phyloP scores from a whole-genome alignment of 2,329 filamentous ascomycete species.

The Scortechinia acanthostroma region DNA sequence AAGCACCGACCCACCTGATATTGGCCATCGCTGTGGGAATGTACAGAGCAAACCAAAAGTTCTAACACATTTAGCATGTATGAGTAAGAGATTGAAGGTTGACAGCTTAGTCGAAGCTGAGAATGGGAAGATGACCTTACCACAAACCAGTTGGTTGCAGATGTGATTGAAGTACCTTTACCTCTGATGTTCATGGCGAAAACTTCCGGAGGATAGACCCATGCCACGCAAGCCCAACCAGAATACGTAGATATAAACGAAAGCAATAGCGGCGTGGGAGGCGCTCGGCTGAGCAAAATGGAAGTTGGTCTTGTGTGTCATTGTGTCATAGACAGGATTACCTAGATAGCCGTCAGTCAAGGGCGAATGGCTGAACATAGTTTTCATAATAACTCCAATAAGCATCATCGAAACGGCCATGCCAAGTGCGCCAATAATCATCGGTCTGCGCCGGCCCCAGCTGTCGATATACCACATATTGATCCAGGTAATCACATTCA shows the following conservation, averaged over 20 bases:
- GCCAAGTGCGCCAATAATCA: constrained; percentile 13
- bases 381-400: constrained; percentile 15
- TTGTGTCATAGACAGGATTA: constrained; percentile 9
- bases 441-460: constrained; percentile 15
- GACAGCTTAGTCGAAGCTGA: too few relatives aligned
- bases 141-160: constrained; percentile 16
- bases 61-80: constrained; percentile 5
- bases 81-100: too few relatives aligned
- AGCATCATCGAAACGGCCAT: constrained; percentile 17
- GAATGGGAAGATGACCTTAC: too few relatives aligned
- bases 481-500: constrained; percentile 16
- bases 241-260: constrained; percentile 18
- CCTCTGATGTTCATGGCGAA: constrained; percentile 12
- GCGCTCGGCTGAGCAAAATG: constrained; percentile 7
- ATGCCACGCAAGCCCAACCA: constrained; percentile 15
- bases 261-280: constrained; percentile 13
- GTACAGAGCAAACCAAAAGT: constrained; percentile 15
- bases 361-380: constrained; percentile 3
- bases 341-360: constrained; percentile 4
- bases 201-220: constrained; percentile 14
- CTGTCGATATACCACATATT: constrained; percentile 17
- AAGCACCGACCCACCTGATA: constrained; percentile 8
- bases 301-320: constrained; percentile 14
- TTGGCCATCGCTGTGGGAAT: constrained; percentile 14
- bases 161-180: constrained; percentile 10